Evolutionary conservation across 192 early-diverging fungal species (phyloP), one percentile per base, ranked within the genome.

Genomic region (Phlyctochytrium arcticum): DNA sequence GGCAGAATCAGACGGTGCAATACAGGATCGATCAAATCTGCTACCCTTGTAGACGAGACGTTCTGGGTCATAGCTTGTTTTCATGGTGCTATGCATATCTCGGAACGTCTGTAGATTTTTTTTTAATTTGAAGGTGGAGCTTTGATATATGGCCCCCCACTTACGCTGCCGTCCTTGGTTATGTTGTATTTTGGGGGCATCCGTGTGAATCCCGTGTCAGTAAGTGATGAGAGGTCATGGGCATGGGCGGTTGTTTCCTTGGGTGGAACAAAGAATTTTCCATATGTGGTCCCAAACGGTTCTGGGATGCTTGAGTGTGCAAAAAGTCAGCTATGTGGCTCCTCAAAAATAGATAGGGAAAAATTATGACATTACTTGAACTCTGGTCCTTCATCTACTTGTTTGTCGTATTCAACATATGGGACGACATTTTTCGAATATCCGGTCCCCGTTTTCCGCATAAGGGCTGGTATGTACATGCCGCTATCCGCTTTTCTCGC

Each of bases 361-460:
- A n/a, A n/a, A n/a, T n/a, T 12, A 29, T 34, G 55, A 1, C 17
- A 64, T 57, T 39, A 72, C 71, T 48, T 46, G 57, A 75, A 75
- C 47, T 60, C 39, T 4, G 62, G 67, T 31, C 71, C 75, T 57
- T 79, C 78, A 64, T 79, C 78, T 0, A 79, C 74, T 7, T 32
- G 48, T 34, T 71, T 75, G 47, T 76, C 69, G 42, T 79, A 79
- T 19, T 76, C 61, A 21, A 79, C 78, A 60, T 48, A 73, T 26
- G 71, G 60, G 17, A 57, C 33, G 31, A 76, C 62, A 53, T 79
- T 79, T 39, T 73, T 73, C 49, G 74, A 49, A 66, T 75, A 79
- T 58, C 78, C 78, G 7, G 74, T 71, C 36, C 78, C 5, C 34
- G 68, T 62, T 54, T 75, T 79, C 47, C 31, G 24, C 67, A 68